Evolutionary conservation across 2,329 filamentous ascomycete species (phyloP), one percentile per base, ranked within the genome.

Genomic region (Chrysoporthe deuterocubensis): DNA sequence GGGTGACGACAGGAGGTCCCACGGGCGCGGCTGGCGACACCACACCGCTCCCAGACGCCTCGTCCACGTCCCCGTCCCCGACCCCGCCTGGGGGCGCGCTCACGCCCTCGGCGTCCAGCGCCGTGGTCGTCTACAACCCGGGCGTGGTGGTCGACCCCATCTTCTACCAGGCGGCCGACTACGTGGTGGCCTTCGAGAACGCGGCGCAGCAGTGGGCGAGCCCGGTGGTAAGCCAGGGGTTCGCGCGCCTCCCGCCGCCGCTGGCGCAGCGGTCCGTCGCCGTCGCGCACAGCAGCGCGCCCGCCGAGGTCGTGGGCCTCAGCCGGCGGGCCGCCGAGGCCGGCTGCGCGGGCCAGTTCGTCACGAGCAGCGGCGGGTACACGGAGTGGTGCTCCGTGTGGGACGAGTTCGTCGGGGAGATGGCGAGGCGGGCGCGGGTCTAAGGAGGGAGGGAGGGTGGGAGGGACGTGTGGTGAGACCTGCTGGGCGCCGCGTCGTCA

Each of bases 101-200:
- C 14, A 50, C 66, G 21, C 65, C 54, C 37, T 58, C 59, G 44
- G 59, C 44, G 32, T 65, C 62, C 16, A 60, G 62, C 21, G 66
- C 65, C 14, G 60, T 70, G 9, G 69, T 82, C 58, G 76, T 83
- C 44, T 80, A 82, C 72, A 84, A 84, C 69, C 82, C 82, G 4
- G 82, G 82, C 34, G 77, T 78, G 6, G 75, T 83, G 16, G 79
- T 81, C 3, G 78, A 79, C 67, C 73, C 76, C 62, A 75, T 74
- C 42, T 83, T 80, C 72, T 75, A 81, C 66, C 71, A 76, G 48
- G 75, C 74, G 1, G 79, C 81, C 40, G 81, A 84, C 74, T 80
- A 78, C 69, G 78, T 81, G 6, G 79, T 83, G 42, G 79, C 81
- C 16, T 83, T 84, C 65, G 82, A 84, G 74, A 72, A 74, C 57